Evolutionary conservation across 2,329 filamentous ascomycete genomes (phyloP).

Genomic region (Fusarium transvaalense): DNA sequence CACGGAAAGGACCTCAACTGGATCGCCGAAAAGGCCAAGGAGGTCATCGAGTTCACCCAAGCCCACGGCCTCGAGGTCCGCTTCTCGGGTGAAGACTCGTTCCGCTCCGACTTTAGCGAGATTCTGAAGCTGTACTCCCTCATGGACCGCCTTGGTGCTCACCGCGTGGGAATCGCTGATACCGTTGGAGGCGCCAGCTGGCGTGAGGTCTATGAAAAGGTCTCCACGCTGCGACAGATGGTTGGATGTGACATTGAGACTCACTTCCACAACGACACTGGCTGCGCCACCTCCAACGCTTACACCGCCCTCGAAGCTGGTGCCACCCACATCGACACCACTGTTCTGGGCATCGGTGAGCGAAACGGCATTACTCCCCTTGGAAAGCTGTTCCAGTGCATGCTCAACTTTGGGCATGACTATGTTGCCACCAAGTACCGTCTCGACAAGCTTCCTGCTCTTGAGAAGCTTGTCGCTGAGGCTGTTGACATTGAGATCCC

Average conservation of each 20-base stretch:
- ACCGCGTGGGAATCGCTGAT: conserved; percentile 91
- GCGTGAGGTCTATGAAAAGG: conserved; percentile 88
- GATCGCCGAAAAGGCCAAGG: conserved; percentile 71
- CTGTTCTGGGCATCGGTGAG: conserved; percentile 68
- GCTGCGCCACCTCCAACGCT: conserved; percentile 90
- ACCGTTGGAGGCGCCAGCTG: conserved; percentile 90
- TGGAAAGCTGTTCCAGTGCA: conserved; percentile 22
- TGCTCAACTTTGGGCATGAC: conserved; percentile 68
- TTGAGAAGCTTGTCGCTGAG: conserved; percentile 86
- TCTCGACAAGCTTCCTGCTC: conserved; percentile 87
- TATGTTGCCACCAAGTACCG: conserved; percentile 92
- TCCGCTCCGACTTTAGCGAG: conserved; percentile 82
- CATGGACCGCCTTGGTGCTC: conserved; percentile 84
- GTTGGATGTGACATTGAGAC: conserved; percentile 73
- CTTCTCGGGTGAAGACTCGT: conserved; percentile 83
- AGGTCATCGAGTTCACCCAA: conserved; percentile 52
- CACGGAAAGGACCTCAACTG: conserved; percentile 94
- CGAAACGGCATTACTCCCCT: conserved; percentile 78
- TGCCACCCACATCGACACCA: conserved; percentile 85
- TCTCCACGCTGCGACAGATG: conserved; percentile 79
- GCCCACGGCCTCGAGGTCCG: conserved; percentile 49
- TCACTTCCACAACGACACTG: conserved; percentile 84
- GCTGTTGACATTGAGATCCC: conserved; percentile 53
- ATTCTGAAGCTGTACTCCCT: conserved; percentile 84
- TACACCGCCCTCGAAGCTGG: conserved; percentile 90